Conservation (phyloP, 306 rosid genomes). For the Lagenaria siceraria region DNA sequence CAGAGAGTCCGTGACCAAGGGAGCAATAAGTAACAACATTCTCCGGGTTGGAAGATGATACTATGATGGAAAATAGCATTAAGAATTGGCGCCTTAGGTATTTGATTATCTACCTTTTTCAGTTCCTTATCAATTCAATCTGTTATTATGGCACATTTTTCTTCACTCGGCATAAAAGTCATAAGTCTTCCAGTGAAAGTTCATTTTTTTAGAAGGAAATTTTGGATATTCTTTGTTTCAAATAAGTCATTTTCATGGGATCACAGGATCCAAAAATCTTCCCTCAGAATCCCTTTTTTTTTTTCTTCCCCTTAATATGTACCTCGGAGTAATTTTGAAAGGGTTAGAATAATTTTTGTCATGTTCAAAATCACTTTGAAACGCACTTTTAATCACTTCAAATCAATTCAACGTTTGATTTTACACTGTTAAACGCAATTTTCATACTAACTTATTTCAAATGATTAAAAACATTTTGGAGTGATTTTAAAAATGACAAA, state of each 20-base stretch:
- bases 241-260: not conserved
- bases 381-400: too few relatives aligned
- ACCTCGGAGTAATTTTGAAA: not conserved
- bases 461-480: too few relatives aligned
- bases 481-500: too few relatives aligned
- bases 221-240: not conserved
- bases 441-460: too few relatives aligned
- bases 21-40: slow-evolving; percentile 68
- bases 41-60: slow-evolving; percentile 47
- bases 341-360: too few relatives aligned
- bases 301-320: not conserved
- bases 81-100: not conserved
- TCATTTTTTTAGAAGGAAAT: not conserved
- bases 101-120: slow-evolving; percentile 9
- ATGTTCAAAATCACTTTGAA: too few relatives aligned
- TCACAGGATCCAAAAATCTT: not conserved
- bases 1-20: slow-evolving; percentile 44
- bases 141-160: not conserved
- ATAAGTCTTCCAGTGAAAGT: not conserved
- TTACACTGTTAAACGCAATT: too few relatives aligned
- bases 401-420: too few relatives aligned
- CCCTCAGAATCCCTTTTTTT: not conserved
- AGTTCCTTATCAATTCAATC: not conserved
- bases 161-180: not conserved
- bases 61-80: not conserved